Evolutionary conservation across 176 grass and related monocot genomes (phyloP), one percentile per base, ranked within the genome.

Genomic region (Dactylis glomerata): DNA sequence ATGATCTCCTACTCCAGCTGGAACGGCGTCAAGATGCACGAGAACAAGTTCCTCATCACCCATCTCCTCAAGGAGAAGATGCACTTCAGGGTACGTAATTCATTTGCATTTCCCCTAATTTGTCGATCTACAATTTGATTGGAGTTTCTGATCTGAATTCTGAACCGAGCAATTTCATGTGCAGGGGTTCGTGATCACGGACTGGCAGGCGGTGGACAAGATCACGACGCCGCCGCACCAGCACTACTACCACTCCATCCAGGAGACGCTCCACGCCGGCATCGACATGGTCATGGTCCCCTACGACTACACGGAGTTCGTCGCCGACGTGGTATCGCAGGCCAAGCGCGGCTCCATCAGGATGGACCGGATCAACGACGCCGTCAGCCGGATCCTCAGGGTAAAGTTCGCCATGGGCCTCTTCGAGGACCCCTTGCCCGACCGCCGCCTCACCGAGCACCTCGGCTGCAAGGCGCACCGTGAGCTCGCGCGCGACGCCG

Each of bases 261-360:
- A 83, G 80, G 88, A 93, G 52, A 76, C 87, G 6, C 87, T 97
- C 76, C 90, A 82, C 44, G 94, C 94, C 19, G 94, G 94, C 52
- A 78, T 97, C 30, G 94, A 94, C 81, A 92, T 97, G 94, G 86
- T 97, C 8, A 97, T 97, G 94, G 85, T 97, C 76, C 94, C 94
- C 1, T 89, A 90, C 80, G 82, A 90, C 65, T 97, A 92, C 83
- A 57, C 82, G 3, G 87, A 85, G 71, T 97, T 97, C 83, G 82
- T 82, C 20, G 75, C 61, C 17, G 92, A 92, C 82, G 24, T 94
- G 22, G 77, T 61, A 0, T 8, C 52, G 49, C 90, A 84, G 52
- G 92, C 92, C 9, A 80, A 90, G 36, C 30, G 47, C 1, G 87
- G 91, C 1, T 22, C 59, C 40, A 90, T 97, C 84, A 65, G 13